Evolutionary conservation across 306 rosid genomes (phyloP).

Genomic region (Ochetophila trinervis): DNA sequence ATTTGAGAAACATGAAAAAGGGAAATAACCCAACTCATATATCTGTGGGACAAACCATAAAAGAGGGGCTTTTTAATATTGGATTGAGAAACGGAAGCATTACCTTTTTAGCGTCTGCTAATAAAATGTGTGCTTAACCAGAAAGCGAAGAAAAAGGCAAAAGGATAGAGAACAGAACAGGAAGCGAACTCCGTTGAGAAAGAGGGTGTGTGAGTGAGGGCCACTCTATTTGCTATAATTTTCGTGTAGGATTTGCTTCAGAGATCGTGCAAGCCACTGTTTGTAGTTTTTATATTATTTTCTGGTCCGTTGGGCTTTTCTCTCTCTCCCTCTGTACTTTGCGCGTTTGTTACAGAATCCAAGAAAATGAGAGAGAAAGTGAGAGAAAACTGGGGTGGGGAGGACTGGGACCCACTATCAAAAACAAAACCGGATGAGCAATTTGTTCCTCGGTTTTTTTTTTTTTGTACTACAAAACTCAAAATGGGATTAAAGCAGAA

Average conservation of each 20-base stretch:
- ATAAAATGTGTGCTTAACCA: conserved; percentile 23
- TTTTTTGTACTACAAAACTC: background rate
- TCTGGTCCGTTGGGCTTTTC: conserved; percentile 32
- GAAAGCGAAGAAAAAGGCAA: conserved; percentile 40
- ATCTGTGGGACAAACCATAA: background rate
- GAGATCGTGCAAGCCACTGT: conserved; percentile 64
- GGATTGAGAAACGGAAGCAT: conserved; percentile 15
- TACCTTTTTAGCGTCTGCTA: conserved; percentile 19
- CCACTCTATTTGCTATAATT: conserved; percentile 6
- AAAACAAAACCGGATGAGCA: background rate
- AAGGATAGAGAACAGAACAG: background rate
- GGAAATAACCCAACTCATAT: conserved; percentile 33
- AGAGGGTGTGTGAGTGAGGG: conserved; percentile 2
- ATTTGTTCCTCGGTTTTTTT: background rate
- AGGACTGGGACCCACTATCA: conserved; percentile 16
- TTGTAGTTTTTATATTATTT: conserved; percentile 11
- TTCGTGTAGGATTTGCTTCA: conserved; percentile 26
- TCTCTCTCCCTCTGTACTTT: conserved; percentile 28
- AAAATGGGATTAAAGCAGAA: background rate
- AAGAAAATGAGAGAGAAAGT: background rate
- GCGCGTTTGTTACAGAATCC: conserved; percentile 47
- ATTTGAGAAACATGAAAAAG: conserved; percentile 23
- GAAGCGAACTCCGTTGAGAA: background rate
- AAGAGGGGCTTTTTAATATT: background rate
- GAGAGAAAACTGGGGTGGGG: background rate